Conservation (phyloP, 441 rosid species). For the Pelargonium australe region DNA sequence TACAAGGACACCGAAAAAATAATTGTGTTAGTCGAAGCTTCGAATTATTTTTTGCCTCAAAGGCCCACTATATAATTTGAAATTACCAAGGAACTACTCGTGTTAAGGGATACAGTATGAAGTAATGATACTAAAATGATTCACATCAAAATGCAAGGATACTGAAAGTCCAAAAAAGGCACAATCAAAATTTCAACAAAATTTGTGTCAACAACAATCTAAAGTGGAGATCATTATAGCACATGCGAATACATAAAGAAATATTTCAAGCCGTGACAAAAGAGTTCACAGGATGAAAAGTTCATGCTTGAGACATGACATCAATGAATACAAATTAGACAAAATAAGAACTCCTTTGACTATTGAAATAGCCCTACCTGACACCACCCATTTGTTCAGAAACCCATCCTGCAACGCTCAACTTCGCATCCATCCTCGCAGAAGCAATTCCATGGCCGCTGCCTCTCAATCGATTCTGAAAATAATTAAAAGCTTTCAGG, state of each 20-base stretch:
- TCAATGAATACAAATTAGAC: not conserved
- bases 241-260: constrained; percentile 1
- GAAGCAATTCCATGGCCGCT: constrained; percentile 90
- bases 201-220: not conserved
- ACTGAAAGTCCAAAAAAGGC: not conserved
- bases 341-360: constrained; percentile 7
- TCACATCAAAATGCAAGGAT: not conserved
- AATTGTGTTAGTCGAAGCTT: constrained; percentile 16
- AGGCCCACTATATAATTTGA: not conserved
- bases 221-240: not conserved
- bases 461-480: constrained; percentile 78
- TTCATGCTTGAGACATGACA: not conserved
- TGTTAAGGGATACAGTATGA: not conserved
- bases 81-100: not conserved
- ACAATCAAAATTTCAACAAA: not conserved
- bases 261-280: not conserved
- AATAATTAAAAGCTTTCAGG: constrained; percentile 12
- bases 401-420: constrained; percentile 83
- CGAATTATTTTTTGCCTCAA: not conserved
- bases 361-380: constrained; percentile 43
- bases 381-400: constrained; percentile 98
- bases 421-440: constrained; percentile 88
- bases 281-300: not conserved
- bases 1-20: constrained; percentile 24
- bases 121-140: not conserved